A percentile compares a stretch with the other conserved stretches of the same genome.
phyloP scores from a whole-genome alignment of 352 stramenopile species.

The Blastocystis sp. region DNA sequence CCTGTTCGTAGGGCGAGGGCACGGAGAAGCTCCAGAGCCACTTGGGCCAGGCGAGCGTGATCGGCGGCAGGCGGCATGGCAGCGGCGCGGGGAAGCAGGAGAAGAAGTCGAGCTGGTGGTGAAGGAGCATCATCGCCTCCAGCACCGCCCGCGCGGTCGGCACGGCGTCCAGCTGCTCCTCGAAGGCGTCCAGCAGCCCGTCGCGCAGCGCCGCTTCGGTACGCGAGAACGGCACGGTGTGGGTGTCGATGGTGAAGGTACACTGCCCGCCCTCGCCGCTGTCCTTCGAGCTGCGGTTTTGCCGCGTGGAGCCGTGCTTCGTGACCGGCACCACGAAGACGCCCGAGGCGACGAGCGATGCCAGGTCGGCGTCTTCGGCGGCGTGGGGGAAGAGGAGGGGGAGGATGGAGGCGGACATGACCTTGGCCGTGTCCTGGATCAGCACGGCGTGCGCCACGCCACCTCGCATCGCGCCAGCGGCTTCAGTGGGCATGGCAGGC shows the following conservation, averaged over 20 bases:
- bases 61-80: conserved; percentile 9
- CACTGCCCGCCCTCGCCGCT: not conserved
- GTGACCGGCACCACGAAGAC: not conserved
- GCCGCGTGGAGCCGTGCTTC: not conserved
- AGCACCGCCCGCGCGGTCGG: not conserved
- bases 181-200: not conserved
- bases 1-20: conserved; percentile 26
- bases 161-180: not conserved
- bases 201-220: not conserved
- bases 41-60: conserved; percentile 19
- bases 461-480: too few relatives aligned
- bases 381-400: not conserved
- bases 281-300: not conserved
- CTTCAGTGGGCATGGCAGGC: not conserved
- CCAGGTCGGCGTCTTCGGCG: not conserved
- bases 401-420: not conserved
- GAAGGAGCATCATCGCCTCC: not conserved
- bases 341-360: not conserved
- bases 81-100: not conserved
- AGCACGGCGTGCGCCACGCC: not conserved
- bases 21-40: conserved; percentile 18
- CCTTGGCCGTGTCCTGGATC: not conserved
- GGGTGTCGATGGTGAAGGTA: not conserved
- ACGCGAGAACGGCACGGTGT: not conserved
- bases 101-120: not conserved